Base-by-base conservation (phyloP, 306 rosid species). In the Clitoria ternatea region DNA sequence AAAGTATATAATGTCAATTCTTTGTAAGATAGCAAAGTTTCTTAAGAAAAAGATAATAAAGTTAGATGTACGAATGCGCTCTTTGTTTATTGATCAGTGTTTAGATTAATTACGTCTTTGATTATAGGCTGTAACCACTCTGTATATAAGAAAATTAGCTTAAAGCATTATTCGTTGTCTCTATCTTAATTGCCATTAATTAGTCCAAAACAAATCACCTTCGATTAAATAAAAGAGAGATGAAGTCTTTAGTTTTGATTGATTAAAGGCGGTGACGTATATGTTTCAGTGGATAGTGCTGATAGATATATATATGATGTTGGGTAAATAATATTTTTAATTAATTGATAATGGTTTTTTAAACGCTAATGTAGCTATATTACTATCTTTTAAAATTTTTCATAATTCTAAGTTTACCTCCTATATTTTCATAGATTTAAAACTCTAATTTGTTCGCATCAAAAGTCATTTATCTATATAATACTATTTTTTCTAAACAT, bases 101-200 rank as follows among this genome's bases (percentile, higher is more conserved):
- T 76, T 79, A 77, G 86, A 83, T 84, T 68, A 71, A 77, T 76
- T 73, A 71, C 73, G 76, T 86, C 73, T 81, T 20, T 23, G 68
- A 80, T 73, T 49, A 70, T 60, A 43, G 70, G 48, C 19, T 55
- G 40, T 43, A 65, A 77, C 23, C 81, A 59, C 71, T 65, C 17
- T 3, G 23, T 70, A 15, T 17, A 59, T 56, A 56, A 66, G 29
- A 37, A 62, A 48, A 36, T 9, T 8, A 75, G 43, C 53, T 26
- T 35, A 70, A 63, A 81, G 78, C 20, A 55, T 22, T 62, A 49
- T 60, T 50, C 39, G 22, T 74, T 47, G 74, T 53, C 13, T 39
- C 57, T 7, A 49, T 80, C 50, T 64, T 48, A 36, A 79, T 66
- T 56, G 61, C 63, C 73, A 56, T 74, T 53, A 67, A 79, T 74